Evolutionary conservation across 2,329 filamentous ascomycete species (phyloP), one percentile per base, ranked within the genome.

Genomic region (Aspergillus neoniger): DNA sequence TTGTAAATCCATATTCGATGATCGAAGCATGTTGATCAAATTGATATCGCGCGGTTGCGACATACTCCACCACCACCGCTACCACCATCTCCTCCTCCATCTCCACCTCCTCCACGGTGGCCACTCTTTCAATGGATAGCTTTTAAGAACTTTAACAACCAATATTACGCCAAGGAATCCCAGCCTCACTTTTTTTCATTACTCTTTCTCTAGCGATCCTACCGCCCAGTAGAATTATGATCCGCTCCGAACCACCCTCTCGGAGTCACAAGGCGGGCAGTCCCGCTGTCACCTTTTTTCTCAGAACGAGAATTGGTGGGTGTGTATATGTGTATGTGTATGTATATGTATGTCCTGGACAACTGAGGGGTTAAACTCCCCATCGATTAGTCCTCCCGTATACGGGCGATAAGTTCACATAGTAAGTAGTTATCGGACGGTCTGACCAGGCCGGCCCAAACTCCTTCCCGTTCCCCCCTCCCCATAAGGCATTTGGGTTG

Each of bases 201-300:
- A 3, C 12, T 12, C 30, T 36, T 10, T 12, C 12, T 14, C 32
- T 25, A 19, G 30, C 38, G 39, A 55, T 55, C 52, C 52, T 21
- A 55, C 52, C 52, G 52, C 39, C 32, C 54, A 59, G 39, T 51
- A 54, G 61, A 53, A 63, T 58, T 56, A 58, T 56, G 62, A 60
- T 54, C 60, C 55, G 55, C 51, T 52, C 48, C 47, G 55, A 61
- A 65, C 53, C 61, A 58, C 28, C 23, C 38, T 47, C 49, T 52
- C 48, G 60, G 62, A 39, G 58, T 58, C 52, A 58, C 53, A 52
- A 51, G 55, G 43, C 61, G 61, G 63, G 58, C 51, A 55, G 48
- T 59, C 58, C 63, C 63, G 63, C 56, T 61, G 61, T 63, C 58
- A 57, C n/a, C 39, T 41, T 32, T 15, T 9, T 10, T 23, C 30